phyloP scores from a whole-genome alignment of 139 green algal genomes.

The Pleodorina starrii region DNA sequence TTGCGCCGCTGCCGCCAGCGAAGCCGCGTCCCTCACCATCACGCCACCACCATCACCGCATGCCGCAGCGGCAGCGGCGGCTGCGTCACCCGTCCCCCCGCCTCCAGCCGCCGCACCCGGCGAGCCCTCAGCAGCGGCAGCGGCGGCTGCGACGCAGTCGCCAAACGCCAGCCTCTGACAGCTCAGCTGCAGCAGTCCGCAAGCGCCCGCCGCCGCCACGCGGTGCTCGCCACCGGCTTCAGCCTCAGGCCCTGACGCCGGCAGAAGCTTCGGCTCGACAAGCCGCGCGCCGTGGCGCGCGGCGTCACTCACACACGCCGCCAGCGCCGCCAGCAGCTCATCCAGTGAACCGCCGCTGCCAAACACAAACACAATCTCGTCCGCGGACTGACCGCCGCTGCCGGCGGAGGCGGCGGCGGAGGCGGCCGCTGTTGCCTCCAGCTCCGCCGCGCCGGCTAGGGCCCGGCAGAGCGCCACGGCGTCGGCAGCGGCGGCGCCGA shows the following conservation, averaged over 20 bases:
- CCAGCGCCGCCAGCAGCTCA: not conserved
- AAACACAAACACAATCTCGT: too few species aligned
- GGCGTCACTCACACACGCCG: constrained; percentile 8
- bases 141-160: not conserved
- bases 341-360: not conserved
- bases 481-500: not conserved
- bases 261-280: not conserved
- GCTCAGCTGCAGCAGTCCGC: not conserved
- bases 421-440: not conserved
- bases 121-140: too few species aligned
- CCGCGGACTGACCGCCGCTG: too few species aligned
- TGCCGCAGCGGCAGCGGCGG: not conserved
- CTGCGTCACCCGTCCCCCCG: not conserved
- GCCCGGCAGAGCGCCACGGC: not conserved
- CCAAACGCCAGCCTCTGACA: not conserved
- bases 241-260: not conserved
- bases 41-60: not conserved
- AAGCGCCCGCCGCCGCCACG: too few species aligned
- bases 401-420: not conserved
- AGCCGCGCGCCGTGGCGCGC: not conserved
- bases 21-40: too few species aligned
- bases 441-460: constrained; percentile 10
- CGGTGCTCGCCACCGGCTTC: not conserved
- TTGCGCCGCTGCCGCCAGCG: not conserved
- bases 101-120: not conserved